Base-by-base conservation (phyloP, 169 alveolate species). In the Plasmodium vinckei region DNA sequence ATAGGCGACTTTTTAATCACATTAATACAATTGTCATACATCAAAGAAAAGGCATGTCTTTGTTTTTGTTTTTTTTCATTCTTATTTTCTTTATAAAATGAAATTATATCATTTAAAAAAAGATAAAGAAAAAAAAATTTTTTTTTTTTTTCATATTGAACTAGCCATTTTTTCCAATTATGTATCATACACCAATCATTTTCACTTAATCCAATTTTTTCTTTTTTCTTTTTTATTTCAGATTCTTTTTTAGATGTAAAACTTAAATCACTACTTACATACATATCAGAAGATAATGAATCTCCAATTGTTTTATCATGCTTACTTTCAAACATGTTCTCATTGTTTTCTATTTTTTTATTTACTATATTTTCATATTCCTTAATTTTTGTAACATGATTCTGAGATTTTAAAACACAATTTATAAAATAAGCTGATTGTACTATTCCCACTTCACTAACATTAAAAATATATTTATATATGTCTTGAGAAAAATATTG, bases 111-210 rank as follows among this genome's bases (percentile, higher is more conserved):
- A 44, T 54, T 44, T 68, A 82, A 49, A 70, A 82, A 68, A 27
- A 82, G 63, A 25, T 51, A 42, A 19, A 82, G 13, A 49, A 67
- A 82, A 59, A 82, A 82, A 27, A 21, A 69, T 7, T 64, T 82
- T 25, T 47, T 82, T 3, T 82, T 44, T 33, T 46, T 17, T 44
- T 21, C 54, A 10, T 42, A 33, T 27, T 82, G 84, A 33, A 33
- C 42, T 33, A 33, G 42, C 90, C 90, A 82, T 21, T 54, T 53
- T 39, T 42, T 64, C 90, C 90, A 68, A 25, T 65, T 56, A 49
- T 82, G 59, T 49, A 82, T 15, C 9, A 82, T n/a, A 39, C 56
- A 82, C 90, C 90, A 82, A 61, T 82, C 86, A 15, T 72, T 65
- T 70, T 82, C 73, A 67, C 47, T 82, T 39, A 82, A 47, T 4